Percentiles rank a stretch among this genome's conserved stretches.
These are phyloP conservation scores for Trichoderma koningii DNA, from an alignment of 2,329 filamentous ascomycete species.

Conservation along the genomic window DNA sequence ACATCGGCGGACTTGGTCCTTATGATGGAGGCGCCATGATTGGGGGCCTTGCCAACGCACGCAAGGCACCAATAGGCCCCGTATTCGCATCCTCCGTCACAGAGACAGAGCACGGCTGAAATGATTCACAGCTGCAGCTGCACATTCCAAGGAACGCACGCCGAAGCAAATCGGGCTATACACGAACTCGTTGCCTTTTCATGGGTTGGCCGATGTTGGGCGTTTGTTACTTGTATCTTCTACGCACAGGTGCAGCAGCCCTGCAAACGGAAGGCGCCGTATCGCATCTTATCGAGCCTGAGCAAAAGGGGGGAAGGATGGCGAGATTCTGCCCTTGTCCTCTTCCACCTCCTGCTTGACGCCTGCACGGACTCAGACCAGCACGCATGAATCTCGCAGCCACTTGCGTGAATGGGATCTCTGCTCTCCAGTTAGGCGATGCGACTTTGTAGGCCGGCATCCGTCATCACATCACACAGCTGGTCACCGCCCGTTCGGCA, in stretches of 20 bases:
- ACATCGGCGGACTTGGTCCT: neutral
- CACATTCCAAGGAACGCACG: too few species aligned
- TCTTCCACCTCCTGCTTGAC: neutral
- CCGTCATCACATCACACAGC: neutral
- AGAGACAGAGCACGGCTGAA: too few species aligned
- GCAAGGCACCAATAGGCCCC: neutral
- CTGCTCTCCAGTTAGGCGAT: neutral
- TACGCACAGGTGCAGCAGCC: neutral
- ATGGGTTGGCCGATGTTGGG: too few species aligned
- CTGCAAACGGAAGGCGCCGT: neutral
- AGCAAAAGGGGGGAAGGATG: slow-evolving; percentile 9
- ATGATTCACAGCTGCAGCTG: too few species aligned
- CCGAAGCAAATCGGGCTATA: too few species aligned
- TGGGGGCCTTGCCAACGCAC: neutral
- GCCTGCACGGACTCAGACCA: neutral
- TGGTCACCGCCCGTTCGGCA: neutral
- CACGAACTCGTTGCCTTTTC: too few species aligned
- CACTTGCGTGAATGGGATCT: neutral
- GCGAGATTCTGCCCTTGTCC: neutral
- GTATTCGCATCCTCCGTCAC: neutral
- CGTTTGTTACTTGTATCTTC: neutral
- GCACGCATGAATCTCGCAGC: neutral
- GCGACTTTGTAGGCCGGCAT: slow-evolving; percentile 10
- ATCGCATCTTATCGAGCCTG: neutral
- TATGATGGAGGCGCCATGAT: neutral